Evolutionary conservation across 2,329 filamentous ascomycete genomes (phyloP).

Genomic region (Aphanoascus verrucosus): DNA sequence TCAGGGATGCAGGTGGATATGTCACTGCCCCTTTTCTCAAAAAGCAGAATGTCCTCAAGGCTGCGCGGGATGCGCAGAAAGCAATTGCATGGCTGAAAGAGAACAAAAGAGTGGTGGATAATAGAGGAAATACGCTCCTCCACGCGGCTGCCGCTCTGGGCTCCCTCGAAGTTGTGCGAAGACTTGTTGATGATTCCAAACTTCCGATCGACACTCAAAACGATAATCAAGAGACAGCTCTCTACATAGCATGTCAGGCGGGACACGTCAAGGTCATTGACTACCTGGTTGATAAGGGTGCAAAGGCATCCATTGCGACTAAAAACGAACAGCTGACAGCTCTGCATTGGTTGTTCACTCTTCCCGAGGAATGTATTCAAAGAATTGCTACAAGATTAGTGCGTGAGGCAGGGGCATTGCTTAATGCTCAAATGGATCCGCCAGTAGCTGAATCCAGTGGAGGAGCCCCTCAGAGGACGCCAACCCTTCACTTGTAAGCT

Average conservation of each 20-base stretch:
- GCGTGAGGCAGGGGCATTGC: slow-evolving; percentile 16
- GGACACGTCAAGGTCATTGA: slow-evolving; percentile 21
- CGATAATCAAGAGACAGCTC: slow-evolving; percentile 21
- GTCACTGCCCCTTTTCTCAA: slow-evolving; percentile 20
- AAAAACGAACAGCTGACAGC: slow-evolving; percentile 17
- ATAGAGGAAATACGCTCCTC: slow-evolving; percentile 21
- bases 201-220: slow-evolving; percentile 19
- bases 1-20: slow-evolving; percentile 20
- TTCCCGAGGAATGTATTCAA: slow-evolving; percentile 16
- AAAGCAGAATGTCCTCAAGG: slow-evolving; percentile 17
- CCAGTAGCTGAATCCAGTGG: slow-evolving; percentile 16
- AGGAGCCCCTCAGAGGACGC: slow-evolving; percentile 18
- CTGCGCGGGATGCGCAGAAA: slow-evolving; percentile 10
- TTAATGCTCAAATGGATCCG: slow-evolving; percentile 18
- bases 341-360: slow-evolving; percentile 22
- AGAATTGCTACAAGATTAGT: slow-evolving; percentile 18
- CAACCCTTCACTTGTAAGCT: slow-evolving; percentile 23
- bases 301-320: slow-evolving; percentile 17
- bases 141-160: slow-evolving; percentile 22
- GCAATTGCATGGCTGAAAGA: slow-evolving; percentile 12
- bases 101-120: slow-evolving; percentile 17
- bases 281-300: slow-evolving; percentile 20
- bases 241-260: slow-evolving; percentile 24
- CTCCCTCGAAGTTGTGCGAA: slow-evolving; percentile 12
- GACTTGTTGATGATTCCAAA: slow-evolving; percentile 15